Evolutionary conservation across 1,284 basidiomycete genomes (phyloP), one percentile per base, ranked within the genome.

Genomic region (Stygiomarasmius scandens): DNA sequence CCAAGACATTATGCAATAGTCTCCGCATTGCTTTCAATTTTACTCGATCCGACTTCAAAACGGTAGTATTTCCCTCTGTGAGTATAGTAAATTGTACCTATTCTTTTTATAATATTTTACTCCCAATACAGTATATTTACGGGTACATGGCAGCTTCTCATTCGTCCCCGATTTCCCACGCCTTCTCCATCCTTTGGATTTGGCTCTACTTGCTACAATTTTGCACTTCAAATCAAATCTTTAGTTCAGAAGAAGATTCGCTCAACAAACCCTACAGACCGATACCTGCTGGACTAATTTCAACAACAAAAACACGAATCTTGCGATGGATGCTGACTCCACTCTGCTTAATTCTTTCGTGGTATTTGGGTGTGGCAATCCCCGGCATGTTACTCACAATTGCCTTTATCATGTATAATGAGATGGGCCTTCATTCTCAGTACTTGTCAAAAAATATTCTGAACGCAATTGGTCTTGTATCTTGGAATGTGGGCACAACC

Each of bases 191-290:
- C 36, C 19, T 74, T 22, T 82, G 79, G 79, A 67, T 76, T 2
- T 80, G 73, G 73, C 52, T 78, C 2, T 73, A 79, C 58, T 69
- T 78, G 6, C 71, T 82, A 2, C 76, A 78, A 49, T 75, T 76
- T 66, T 73, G 74, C 59, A 67, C 79, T 11, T 71, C 76, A 10
- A 82, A 82, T 58, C 79, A 82, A 64, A 71, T 67, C 16, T 63
- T 70, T 36, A 66, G 66, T 44, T 63, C 66, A 12, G 67, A 70
- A 32, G 79, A 82, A 64, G 80, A 82, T 59, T 54, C 45, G 2
- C 55, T 67, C 41, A 82, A 82, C 65, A 77, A 80, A 55, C 71
- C 74, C 0, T 75, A 75, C 67, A 63, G 79, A 9, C 80, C 80
- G 1, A 64, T 82, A n/a, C 78, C 79, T 0, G 65, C 77, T 3